Evolutionary conservation across 148 eudicot species (phyloP).

Genomic region (Camellia lanceoleosa): DNA sequence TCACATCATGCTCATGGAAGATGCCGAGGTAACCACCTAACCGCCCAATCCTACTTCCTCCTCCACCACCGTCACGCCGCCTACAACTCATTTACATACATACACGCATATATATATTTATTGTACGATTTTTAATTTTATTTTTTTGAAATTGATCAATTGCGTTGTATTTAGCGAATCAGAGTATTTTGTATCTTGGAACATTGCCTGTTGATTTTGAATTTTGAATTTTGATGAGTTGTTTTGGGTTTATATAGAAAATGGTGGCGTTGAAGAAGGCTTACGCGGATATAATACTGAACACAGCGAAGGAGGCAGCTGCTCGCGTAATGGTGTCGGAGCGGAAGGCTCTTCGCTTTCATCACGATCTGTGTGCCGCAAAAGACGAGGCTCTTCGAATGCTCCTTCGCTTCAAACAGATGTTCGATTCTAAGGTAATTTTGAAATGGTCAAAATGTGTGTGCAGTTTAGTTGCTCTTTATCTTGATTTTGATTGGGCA

Average conservation of each 20-base stretch:
- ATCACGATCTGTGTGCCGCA: conserved; percentile 31
- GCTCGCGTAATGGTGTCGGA: conserved; percentile 60
- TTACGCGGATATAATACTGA: conserved; percentile 64
- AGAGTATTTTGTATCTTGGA: not conserved
- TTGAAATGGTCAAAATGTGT: too few relatives aligned
- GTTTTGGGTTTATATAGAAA: conserved; percentile 19
- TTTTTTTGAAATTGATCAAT: too few relatives aligned
- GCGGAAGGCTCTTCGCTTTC: conserved; percentile 36
- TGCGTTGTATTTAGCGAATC: not conserved
- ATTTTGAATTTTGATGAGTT: not conserved
- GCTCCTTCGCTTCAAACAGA: conserved; percentile 45
- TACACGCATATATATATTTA: too few relatives aligned
- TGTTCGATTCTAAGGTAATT: conserved; percentile 43
- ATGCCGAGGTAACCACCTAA: too few relatives aligned
- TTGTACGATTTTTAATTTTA: too few relatives aligned
- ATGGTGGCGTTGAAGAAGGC: conserved; percentile 60
- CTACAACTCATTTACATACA: too few relatives aligned
- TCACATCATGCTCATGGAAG: too few relatives aligned
- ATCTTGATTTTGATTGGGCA: too few relatives aligned
- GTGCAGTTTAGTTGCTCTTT: too few relatives aligned
- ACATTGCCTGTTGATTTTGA: not conserved
- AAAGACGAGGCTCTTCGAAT: conserved; percentile 53
- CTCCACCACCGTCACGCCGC: too few relatives aligned
- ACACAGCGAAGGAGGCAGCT: conserved; percentile 72
- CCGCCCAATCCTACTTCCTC: too few relatives aligned